Conservation (phyloP, 2,329 filamentous ascomycete species). For the Apiospora malaysiana region DNA sequence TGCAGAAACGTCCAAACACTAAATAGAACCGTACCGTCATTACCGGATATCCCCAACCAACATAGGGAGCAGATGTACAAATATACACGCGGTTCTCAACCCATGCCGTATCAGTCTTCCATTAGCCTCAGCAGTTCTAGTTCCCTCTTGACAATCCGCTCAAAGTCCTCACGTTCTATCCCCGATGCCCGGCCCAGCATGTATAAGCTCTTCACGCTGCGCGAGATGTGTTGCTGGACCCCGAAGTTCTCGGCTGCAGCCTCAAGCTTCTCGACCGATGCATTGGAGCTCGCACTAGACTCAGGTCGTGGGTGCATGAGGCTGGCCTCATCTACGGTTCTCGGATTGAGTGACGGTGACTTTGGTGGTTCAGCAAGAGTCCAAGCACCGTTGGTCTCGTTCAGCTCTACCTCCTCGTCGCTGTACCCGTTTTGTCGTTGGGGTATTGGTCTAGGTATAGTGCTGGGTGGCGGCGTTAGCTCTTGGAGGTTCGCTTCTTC, state of each 20-base stretch:
- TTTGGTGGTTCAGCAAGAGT: conserved; percentile 50
- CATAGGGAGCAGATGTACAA: neutral
- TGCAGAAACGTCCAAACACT: conserved; percentile 2
- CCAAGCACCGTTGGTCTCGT: conserved; percentile 49
- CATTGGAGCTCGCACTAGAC: conserved; percentile 63
- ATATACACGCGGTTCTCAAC: neutral
- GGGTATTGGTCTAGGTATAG: neutral
- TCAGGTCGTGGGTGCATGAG: conserved; percentile 57
- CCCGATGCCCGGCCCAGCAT: conserved; percentile 72
- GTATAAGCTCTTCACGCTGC: conserved; percentile 78
- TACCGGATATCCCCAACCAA: conserved; percentile 3
- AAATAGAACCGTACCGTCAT: neutral
- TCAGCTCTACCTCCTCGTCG: conserved; percentile 37
- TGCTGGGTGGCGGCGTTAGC: conserved; percentile 42
- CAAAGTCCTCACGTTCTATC: conserved; percentile 78
- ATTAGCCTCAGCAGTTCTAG: conserved; percentile 73
- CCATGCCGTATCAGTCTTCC: conserved; percentile 52
- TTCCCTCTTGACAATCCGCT: conserved; percentile 72
- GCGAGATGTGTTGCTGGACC: conserved; percentile 79
- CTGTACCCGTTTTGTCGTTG: conserved; percentile 30
- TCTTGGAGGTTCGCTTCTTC: conserved; percentile 56
- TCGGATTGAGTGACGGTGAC: conserved; percentile 44
- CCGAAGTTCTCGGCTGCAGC: conserved; percentile 64
- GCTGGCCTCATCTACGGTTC: conserved; percentile 46
- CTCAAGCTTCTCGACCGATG: conserved; percentile 68